Evolutionary conservation across 768 basidiomycete genomes (phyloP), one percentile per base, ranked within the genome.

Genomic region (Coprinellus aureogranulatus): DNA sequence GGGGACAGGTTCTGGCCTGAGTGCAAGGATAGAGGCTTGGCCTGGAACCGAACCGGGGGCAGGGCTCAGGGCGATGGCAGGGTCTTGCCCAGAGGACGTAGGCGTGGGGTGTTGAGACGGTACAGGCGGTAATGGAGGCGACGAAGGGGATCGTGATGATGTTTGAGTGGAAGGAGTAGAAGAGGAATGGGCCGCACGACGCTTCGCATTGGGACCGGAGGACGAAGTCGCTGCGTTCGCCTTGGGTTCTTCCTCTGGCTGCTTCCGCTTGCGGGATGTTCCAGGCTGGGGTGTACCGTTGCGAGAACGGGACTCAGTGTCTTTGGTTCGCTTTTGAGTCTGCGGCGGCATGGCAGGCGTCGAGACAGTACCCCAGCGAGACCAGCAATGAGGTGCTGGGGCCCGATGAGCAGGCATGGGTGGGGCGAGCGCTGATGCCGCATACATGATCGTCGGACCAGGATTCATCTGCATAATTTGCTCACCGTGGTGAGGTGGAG

Each of bases 311-410:
- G 50, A 52, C 22, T 75, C 72, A 34, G 64, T 64, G 46, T 72
- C 69, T n/a, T 67, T 65, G 23, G 69, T 70, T 31, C 77, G 72
- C 27, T 74, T 71, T 47, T 77, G 76, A 2, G 77, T 75, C 5
- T 77, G 75, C 10, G 78, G 77, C 20, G 78, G 80, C 64, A 72
- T 73, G 9, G 75, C 67, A 11, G 79, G 79, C 1, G 79, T 81
- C 3, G 79, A 68, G 59, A 78, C 71, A 3, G 75, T 70, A n/a
- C 75, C 76, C 79, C 76, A 78, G 55, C 79, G 67, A 54, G 80
- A 79, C 79, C 80, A 81, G 14, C 79, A 76, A 37, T 77, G 75
- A 1, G 77, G 75, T 1, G 71, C 69, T 4, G 66, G 63, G 40
- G 59, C 55, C 30, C 53, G 56, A 25, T 52, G 54, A 20, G 51